These are phyloP conservation scores for Pichia cabralensis DNA, from an alignment of 805 yeast species.

Conservation along the genomic window DNA sequence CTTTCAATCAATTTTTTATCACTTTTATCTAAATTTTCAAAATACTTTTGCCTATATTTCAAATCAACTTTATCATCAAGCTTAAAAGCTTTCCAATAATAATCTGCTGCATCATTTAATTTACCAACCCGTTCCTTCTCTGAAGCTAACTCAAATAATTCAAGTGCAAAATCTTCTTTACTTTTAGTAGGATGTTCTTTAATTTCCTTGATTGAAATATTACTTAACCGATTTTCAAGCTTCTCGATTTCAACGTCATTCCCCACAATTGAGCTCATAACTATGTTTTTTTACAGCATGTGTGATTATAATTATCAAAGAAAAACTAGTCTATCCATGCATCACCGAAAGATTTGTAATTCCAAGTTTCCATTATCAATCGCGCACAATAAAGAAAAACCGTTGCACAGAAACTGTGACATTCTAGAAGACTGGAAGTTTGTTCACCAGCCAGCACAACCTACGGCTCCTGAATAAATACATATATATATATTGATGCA, in stretches of 20 bases:
- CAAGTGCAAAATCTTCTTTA: conserved; percentile 39
- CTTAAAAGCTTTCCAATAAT: conserved; percentile 63
- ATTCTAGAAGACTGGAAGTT: too few relatives aligned
- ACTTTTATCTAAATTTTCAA: conserved; percentile 15
- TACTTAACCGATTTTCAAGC: conserved; percentile 17
- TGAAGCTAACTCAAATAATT: conserved; percentile 58
- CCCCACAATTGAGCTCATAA: too few relatives aligned
- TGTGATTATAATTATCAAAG: too few relatives aligned
- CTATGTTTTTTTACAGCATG: conserved; percentile 1
- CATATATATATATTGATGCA: too few relatives aligned
- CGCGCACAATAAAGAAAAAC: too few relatives aligned
- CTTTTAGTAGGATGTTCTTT: conserved; percentile 22
- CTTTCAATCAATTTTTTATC: conserved; percentile 9
- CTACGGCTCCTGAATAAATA: too few relatives aligned
- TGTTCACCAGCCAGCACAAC: too few relatives aligned
- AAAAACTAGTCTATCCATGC: too few relatives aligned
- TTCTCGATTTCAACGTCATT: conserved; percentile 5
- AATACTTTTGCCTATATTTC: conserved; percentile 48
- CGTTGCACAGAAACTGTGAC: too few relatives aligned
- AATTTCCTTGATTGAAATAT: conserved; percentile 19
- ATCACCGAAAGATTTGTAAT: too few relatives aligned
- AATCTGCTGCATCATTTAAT: conserved; percentile 72
- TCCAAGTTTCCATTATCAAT: too few relatives aligned
- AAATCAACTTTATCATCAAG: conserved; percentile 53
- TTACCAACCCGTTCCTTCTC: conserved; percentile 64